Evolutionary conservation across 345 rosid genomes (phyloP), one percentile per base, ranked within the genome.

Genomic region (Eucalyptus leucophloia): DNA sequence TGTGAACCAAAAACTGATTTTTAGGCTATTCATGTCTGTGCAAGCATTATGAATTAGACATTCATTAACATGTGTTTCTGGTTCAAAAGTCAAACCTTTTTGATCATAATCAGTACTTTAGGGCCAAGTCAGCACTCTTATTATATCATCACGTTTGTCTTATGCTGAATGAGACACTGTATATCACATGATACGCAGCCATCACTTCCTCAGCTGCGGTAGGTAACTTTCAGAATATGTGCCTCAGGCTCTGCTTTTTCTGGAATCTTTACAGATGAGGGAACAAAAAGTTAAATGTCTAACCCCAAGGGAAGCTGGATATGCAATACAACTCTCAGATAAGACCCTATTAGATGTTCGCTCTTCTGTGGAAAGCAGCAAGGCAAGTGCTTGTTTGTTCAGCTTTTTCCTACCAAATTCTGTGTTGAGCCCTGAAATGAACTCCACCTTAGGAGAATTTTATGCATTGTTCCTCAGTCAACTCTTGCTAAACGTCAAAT

Each of bases 331-430:
- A 90, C 96, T 97, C 54, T 95, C 97, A 24, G 93, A 93, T 89
- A 97, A 97, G 91, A 94, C 97, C 72, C 90, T 97, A 30, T 96
- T 96, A 21, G 99, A 98, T 90, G 99, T 96, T 88, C 97, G 97
- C 16, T 96, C 99, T 9, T 93, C 98, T 81, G 89, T 89, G 56
- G 99, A 97, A 91, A 94, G 88, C 40, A 88, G 93, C 86, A 97
- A 97, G 97, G 99, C 96, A 67, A 88, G 89, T 37, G 19, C 7
- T 54, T 28, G 87, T 89, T 44, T 67, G 42, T 53, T 50, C 40
- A 5, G 15, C 5, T 42, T 86, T 49, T 45, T 40, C 8, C 30
- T 62, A 19, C 81, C 49, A 34, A 51, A 28, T 45, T 50, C 86
- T 37, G 23, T 49, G 32, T 34, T 19, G 82, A 34, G 82, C 44